Conservation (phyloP, 345 rosid genomes). For the Trapa bicornis region DNA sequence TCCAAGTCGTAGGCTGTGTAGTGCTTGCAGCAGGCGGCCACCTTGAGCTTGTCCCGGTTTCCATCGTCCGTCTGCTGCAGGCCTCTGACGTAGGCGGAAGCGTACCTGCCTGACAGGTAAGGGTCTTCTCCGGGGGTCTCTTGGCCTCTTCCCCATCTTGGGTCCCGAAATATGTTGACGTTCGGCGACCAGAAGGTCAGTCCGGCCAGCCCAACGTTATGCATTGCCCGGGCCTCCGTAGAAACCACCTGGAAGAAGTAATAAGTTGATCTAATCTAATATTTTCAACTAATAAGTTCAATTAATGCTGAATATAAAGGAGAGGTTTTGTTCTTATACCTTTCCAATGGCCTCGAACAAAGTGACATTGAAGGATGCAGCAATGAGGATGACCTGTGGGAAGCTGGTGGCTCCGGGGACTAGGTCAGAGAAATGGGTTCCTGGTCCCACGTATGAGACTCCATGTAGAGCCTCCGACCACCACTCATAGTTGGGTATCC, state of each 20-base stretch:
- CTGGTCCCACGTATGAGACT: constrained; percentile 71
- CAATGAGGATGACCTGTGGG: constrained; percentile 86
- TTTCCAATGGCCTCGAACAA: constrained; percentile 77
- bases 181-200: constrained; percentile 93
- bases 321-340: constrained; percentile 22
- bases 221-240: constrained; percentile 94
- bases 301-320: too few species aligned
- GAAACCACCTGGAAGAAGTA: constrained; percentile 54
- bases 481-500: constrained; percentile 83
- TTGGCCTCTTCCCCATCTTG: constrained; percentile 95
- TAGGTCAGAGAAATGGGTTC: constrained; percentile 40
- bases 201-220: constrained; percentile 86
- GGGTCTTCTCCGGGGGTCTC: constrained; percentile 99
- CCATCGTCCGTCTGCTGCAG: constrained; percentile 53
- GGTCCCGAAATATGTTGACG: constrained; percentile 77
- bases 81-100: constrained; percentile 51
- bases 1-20: constrained; percentile 90
- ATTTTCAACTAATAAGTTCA: neutral
- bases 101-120: constrained; percentile 64
- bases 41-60: constrained; percentile 54
- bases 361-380: constrained; percentile 78
- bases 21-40: constrained; percentile 91
- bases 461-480: constrained; percentile 99
- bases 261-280: neutral
- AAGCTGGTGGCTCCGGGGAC: constrained; percentile 94